These are phyloP conservation scores for Pseudocercospora musae DNA, from an alignment of 2,329 filamentous ascomycete genomes.

Conservation along the genomic window DNA sequence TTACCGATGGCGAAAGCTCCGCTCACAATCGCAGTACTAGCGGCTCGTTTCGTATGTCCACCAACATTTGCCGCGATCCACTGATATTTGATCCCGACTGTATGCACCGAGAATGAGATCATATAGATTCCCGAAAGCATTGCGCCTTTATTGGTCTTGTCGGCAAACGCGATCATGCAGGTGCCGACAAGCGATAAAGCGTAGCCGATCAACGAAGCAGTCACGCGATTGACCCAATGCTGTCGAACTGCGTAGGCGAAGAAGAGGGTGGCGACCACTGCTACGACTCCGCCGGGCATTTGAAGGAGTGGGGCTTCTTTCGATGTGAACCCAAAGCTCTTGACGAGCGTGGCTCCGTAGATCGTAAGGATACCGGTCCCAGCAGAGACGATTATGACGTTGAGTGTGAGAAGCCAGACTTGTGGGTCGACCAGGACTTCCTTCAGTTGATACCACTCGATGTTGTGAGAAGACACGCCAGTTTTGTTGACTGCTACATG, in stretches of 20 bases:
- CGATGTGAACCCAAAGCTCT: slow-evolving; percentile 31
- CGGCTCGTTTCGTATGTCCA: slow-evolving; percentile 62
- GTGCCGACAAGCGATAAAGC: slow-evolving; percentile 21
- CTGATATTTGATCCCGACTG: slow-evolving; percentile 18
- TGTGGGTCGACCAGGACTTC: slow-evolving; percentile 59
- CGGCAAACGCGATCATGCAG: slow-evolving; percentile 30
- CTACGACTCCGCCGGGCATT: slow-evolving; percentile 57
- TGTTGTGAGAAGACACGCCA: slow-evolving; percentile 33
- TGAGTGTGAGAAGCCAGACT: slow-evolving; percentile 34
- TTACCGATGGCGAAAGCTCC: slow-evolving; percentile 37
- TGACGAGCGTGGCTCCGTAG: slow-evolving; percentile 35
- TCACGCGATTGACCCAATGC: slow-evolving; percentile 26
- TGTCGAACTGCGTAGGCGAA: slow-evolving; percentile 9
- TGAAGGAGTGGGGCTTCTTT: slow-evolving; percentile 39
- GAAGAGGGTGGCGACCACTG: slow-evolving; percentile 36
- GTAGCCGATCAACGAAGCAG: slow-evolving; percentile 24
- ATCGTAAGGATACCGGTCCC: slow-evolving; percentile 44
- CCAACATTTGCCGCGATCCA: slow-evolving; percentile 54
- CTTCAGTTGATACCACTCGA: slow-evolving; percentile 51
- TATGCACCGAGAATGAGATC: slow-evolving; percentile 34
- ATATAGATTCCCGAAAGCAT: slow-evolving; percentile 41
- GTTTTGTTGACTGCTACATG: slow-evolving; percentile 45
- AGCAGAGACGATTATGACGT: slow-evolving; percentile 24
- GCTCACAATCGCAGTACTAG: slow-evolving; percentile 55
- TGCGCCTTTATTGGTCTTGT: slow-evolving; percentile 43